These are phyloP conservation scores for Quercus lobata DNA, from an alignment of 331 rosid genomes.

Conservation along the genomic window DNA sequence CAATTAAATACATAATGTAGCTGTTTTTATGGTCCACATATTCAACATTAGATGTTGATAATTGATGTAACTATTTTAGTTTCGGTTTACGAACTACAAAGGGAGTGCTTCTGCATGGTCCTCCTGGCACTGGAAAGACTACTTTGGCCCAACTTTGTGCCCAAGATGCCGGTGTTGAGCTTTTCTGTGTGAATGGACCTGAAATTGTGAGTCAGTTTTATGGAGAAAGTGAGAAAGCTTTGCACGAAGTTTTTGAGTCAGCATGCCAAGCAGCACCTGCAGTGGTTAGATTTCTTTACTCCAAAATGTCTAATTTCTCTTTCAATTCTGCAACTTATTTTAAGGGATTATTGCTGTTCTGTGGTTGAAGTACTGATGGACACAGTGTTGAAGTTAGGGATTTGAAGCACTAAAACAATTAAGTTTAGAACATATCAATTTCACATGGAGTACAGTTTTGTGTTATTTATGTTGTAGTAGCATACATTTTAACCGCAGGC, in stretches of 20 bases:
- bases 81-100: constrained; percentile 74
- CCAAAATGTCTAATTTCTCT: constrained; percentile 5
- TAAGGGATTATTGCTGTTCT: constrained; percentile 6
- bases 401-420: not conserved
- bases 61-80: constrained; percentile 35
- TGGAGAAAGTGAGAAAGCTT: constrained; percentile 87
- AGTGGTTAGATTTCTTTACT: constrained; percentile 63
- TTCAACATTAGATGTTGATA: not conserved
- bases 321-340: constrained; percentile 17
- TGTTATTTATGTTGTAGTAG: not conserved
- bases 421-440: not conserved
- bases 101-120: constrained; percentile 95
- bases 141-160: constrained; percentile 72
- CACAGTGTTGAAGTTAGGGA: not conserved
- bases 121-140: constrained; percentile 98
- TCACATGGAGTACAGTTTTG: not conserved
- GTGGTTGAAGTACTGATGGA: constrained; percentile 8
- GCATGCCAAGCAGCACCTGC: constrained; percentile 83
- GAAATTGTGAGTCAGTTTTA: constrained; percentile 67
- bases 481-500: not conserved
- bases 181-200: constrained; percentile 77
- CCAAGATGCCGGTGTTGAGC: constrained; percentile 64
- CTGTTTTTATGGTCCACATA: not conserved
- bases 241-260: constrained; percentile 59
- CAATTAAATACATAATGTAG: not conserved